A percentile compares a stretch with the other conserved stretches of the same genome.
phyloP scores from a whole-genome alignment of 2,329 filamentous ascomycete species.

The Stylonectria norvegica region DNA sequence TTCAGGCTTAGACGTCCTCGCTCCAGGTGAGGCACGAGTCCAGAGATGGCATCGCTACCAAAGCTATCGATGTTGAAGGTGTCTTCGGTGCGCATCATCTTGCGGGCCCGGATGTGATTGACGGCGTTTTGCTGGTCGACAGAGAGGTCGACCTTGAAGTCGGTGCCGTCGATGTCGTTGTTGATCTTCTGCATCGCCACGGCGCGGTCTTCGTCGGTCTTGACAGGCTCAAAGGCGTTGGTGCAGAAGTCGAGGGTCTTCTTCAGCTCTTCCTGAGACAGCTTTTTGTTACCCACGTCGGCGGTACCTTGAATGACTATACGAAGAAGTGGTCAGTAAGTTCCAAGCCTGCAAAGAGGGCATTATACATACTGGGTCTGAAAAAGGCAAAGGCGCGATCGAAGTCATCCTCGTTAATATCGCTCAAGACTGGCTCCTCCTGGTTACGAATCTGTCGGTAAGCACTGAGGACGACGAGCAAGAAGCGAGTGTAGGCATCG shows the following conservation, averaged over 20 bases:
- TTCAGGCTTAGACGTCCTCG: constrained; percentile 19
- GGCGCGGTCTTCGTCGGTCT: too few species aligned
- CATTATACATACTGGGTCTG: constrained; percentile 36
- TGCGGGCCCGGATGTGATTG: constrained; percentile 27
- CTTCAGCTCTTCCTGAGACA: constrained; percentile 30
- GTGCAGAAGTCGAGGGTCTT: constrained; percentile 34
- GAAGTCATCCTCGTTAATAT: constrained; percentile 41
- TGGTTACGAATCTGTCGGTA: constrained; percentile 38
- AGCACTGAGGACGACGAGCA: constrained; percentile 28
- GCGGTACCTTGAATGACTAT: constrained; percentile 38
- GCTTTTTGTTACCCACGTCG: constrained; percentile 25
- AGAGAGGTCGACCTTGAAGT: constrained; percentile 19
- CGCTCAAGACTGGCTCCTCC: constrained; percentile 38
- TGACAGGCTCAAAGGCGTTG: constrained; percentile 26
- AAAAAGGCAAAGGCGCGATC: constrained; percentile 42
- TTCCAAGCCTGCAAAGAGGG: background rate
- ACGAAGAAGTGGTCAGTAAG: background rate
- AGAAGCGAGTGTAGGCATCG: constrained; percentile 46
- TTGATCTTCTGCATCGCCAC: constrained; percentile 10
- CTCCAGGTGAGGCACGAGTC: constrained; percentile 21
- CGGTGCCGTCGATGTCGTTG: constrained; percentile 9
- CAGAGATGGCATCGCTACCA: constrained; percentile 23
- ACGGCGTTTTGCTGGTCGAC: constrained; percentile 25
- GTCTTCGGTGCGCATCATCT: constrained; percentile 32
- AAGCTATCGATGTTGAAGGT: constrained; percentile 33